phyloP scores from a whole-genome alignment of 2,329 filamentous ascomycete species.

The Didymella glomerata region DNA sequence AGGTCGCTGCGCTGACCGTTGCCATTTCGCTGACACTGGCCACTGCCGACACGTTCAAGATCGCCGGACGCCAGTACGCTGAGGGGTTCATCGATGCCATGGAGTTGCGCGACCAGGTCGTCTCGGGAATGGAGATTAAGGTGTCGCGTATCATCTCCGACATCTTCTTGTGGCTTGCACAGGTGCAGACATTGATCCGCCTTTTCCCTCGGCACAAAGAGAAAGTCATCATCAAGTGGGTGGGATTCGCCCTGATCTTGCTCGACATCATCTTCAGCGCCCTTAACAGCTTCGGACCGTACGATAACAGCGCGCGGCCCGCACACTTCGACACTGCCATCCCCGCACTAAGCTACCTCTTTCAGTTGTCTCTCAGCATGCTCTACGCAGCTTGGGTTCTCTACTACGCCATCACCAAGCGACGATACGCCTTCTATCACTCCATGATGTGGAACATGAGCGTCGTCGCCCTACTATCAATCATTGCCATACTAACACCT shows the following conservation, averaged over 20 bases:
- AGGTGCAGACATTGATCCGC: constrained; percentile 94
- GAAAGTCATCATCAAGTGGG: constrained; percentile 99
- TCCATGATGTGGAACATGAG: constrained; percentile 89
- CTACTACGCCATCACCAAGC: constrained; percentile 92
- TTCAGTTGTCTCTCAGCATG: constrained; percentile 84
- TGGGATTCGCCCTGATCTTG: constrained; percentile 90
- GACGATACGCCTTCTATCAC: constrained; percentile 89
- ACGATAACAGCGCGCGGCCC: constrained; percentile 67
- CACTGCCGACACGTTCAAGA: constrained; percentile 86
- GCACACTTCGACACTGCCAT: constrained; percentile 87
- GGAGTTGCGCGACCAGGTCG: constrained; percentile 77
- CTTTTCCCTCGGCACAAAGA: constrained; percentile 96
- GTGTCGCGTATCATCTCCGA: constrained; percentile 93
- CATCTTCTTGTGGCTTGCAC: constrained; percentile 95
- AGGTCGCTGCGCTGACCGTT: constrained; percentile 69
- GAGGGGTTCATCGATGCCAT: constrained; percentile 81
- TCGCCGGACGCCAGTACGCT: constrained; percentile 82
- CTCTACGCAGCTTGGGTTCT: constrained; percentile 94
- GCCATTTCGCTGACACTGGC: constrained; percentile 91
- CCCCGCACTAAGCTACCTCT: constrained; percentile 88
- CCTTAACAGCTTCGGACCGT: constrained; percentile 80
- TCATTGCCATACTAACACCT: constrained; percentile 84
- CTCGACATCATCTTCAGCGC: constrained; percentile 91
- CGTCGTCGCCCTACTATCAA: constrained; percentile 78
- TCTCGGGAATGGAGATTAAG: constrained; percentile 85